Base-by-base conservation (phyloP, 768 basidiomycete species). In the Candolleomyces eurysporus region DNA sequence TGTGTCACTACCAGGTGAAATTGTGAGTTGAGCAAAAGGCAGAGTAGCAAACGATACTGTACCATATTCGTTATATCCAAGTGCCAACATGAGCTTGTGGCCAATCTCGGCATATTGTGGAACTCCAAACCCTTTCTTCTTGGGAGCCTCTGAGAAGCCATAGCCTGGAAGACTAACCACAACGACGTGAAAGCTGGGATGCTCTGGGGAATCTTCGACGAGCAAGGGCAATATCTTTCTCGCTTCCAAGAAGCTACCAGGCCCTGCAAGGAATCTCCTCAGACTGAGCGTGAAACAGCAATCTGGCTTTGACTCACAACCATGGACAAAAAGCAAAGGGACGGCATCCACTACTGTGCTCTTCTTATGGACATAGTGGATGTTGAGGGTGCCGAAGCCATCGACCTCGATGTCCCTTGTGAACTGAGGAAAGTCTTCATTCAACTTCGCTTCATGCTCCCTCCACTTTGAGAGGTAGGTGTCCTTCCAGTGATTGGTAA, bases 321-420 rank as follows among this genome's bases (percentile, higher is more conserved):
- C 86, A 63, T 87, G 86, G 13, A 84, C 73, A 58, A 76, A 76
- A 45, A 76, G 48, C 50, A 78, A 57, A 19, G 76, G 76, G 26
- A 88, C 80, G 0, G 85, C 84, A n/a, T 75, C 71, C 4, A 66
- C 62, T 0, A 72, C 63, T 16, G 61, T 51, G 67, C 85, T 86
- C 69, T 73, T 79, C 71, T 82, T 73, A 67, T 87, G 85, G 11
- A 86, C 77, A 62, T 86, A 87, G 64, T 88, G 85, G 11, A 87
- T 76, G 56, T 75, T 75, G n/a, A 81, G 65, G 16, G 67, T 61
- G 0, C 78, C 84, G 57, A 79, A 80, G 2, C 74, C 77, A 8
- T 81, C 78, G 1, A 87, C 78, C 2, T 72, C 70, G 39, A 87
- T 77, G 54, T 83, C 81, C 19, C 78, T 70, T 0, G 81, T 86